phyloP scores from a whole-genome alignment of 2,329 filamentous ascomycete species.

The Ophiostoma ips region DNA sequence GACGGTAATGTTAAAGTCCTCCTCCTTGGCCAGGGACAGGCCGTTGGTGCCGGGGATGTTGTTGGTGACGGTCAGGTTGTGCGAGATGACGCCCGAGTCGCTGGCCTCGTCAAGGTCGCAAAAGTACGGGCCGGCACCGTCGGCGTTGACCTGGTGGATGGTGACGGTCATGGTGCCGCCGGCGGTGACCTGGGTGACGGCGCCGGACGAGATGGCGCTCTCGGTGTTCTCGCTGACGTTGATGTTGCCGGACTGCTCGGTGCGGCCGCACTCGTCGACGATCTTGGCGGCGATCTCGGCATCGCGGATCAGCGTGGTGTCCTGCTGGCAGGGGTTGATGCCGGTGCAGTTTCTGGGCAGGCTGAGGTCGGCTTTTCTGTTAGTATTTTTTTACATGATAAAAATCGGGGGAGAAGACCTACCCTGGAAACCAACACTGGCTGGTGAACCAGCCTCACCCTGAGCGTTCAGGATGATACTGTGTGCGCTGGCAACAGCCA shows the following conservation, averaged over 20 bases:
- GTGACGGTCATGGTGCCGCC: constrained; percentile 32
- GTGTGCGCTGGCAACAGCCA: constrained; percentile 12
- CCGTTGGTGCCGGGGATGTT: constrained; percentile 14
- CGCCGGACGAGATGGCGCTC: constrained; percentile 29
- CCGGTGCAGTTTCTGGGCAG: constrained; percentile 26
- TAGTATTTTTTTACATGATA: neutral
- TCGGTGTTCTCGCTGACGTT: constrained; percentile 44
- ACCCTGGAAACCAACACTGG: constrained; percentile 13
- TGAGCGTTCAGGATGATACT: constrained; percentile 11
- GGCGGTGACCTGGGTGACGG: constrained; percentile 35
- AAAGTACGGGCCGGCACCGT: constrained; percentile 39
- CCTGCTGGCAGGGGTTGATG: constrained; percentile 25
- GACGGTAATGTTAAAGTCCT: constrained; percentile 36
- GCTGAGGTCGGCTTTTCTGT: constrained; percentile 29
- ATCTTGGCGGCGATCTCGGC: constrained; percentile 35
- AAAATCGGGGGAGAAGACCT: neutral
- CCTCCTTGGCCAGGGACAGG: constrained; percentile 13
- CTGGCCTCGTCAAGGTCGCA: constrained; percentile 39
- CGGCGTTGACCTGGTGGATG: constrained; percentile 40
- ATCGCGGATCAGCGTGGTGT: constrained; percentile 47
- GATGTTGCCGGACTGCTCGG: constrained; percentile 45
- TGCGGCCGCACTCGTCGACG: constrained; percentile 47
- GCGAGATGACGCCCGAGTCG: constrained; percentile 30
- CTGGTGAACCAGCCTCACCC: constrained; percentile 10
- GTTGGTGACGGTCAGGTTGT: constrained; percentile 34